phyloP scores from a whole-genome alignment of 305 asterid genomes.

The Fraxinus nigra region DNA sequence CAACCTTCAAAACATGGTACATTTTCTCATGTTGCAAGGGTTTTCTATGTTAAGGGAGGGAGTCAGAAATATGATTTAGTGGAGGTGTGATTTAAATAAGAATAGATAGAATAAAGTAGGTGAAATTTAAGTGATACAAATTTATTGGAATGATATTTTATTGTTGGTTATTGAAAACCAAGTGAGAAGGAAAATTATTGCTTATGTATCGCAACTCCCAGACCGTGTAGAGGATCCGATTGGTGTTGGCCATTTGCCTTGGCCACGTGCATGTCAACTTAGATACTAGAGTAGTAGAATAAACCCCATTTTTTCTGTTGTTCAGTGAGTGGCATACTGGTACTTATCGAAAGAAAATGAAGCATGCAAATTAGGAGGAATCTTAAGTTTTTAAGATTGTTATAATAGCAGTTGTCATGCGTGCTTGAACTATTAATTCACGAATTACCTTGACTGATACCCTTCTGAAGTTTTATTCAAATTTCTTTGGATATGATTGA shows the following conservation, averaged over 20 bases:
- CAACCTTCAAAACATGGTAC: neutral
- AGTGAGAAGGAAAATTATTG: neutral
- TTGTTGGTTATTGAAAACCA: neutral
- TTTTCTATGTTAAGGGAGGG: neutral
- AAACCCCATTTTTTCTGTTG: neutral
- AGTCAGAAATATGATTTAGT: neutral
- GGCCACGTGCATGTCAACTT: neutral
- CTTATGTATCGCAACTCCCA: neutral
- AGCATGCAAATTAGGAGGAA: neutral
- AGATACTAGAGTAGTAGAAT: neutral
- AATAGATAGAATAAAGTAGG: neutral
- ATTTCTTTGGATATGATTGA: neutral
- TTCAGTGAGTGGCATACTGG: neutral
- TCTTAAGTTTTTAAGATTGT: neutral
- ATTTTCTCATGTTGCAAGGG: neutral
- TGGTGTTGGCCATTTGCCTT: neutral
- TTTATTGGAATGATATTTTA: neutral
- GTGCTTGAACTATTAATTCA: neutral
- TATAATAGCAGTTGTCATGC: neutral
- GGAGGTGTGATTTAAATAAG: neutral
- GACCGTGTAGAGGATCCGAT: neutral
- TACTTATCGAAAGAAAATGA: neutral
- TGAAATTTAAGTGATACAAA: neutral
- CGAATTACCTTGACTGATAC: neutral
- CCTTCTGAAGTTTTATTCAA: neutral